These are phyloP conservation scores for Gaeumannomyces sp. DNA, from an alignment of 2,329 filamentous ascomycete genomes.

Conservation along the genomic window DNA sequence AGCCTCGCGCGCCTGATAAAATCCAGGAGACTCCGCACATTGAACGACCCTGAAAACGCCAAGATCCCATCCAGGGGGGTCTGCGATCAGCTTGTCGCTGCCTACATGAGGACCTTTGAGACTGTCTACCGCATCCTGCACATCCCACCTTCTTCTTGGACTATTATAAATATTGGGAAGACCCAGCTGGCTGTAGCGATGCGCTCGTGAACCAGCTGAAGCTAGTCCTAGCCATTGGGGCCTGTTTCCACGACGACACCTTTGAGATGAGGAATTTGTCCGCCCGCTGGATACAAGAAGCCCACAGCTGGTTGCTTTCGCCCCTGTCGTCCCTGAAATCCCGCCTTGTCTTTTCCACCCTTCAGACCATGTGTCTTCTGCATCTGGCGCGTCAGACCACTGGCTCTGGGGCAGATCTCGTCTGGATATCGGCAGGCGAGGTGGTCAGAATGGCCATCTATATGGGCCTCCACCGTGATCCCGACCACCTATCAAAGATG, in stretches of 20 bases:
- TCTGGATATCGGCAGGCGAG: slow-evolving; percentile 40
- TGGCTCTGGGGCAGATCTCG: slow-evolving; percentile 36
- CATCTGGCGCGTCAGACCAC: slow-evolving; percentile 39
- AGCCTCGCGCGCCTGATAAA: slow-evolving; percentile 47
- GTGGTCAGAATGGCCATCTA: slow-evolving; percentile 40
- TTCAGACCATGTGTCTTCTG: slow-evolving; percentile 49
- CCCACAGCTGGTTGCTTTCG: slow-evolving; percentile 42
- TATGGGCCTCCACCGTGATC: slow-evolving; percentile 47
- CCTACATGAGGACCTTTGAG: slow-evolving; percentile 51
- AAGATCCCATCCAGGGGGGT: slow-evolving; percentile 23
- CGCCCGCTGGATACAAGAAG: slow-evolving; percentile 46
- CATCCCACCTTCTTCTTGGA: slow-evolving; percentile 47
- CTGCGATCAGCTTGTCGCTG: slow-evolving; percentile 44
- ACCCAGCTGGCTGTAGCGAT: slow-evolving; percentile 6
- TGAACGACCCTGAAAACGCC: slow-evolving; percentile 9
- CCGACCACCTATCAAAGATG: slow-evolving; percentile 29
- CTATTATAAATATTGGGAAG: slow-evolving; percentile 43
- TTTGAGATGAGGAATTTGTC: slow-evolving; percentile 37
- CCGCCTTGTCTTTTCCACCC: slow-evolving; percentile 38
- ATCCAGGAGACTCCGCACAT: slow-evolving; percentile 25
- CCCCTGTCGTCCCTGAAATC: slow-evolving; percentile 41
- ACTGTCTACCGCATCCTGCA: slow-evolving; percentile 52
- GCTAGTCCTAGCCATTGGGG: slow-evolving; percentile 46
- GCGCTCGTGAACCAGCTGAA: slow-evolving; percentile 47
- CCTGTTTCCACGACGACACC: slow-evolving; percentile 38